Evolutionary conservation across 495 filamentous ascomycete genomes (phyloP).

Genomic region (Pyrenula massariospora): DNA sequence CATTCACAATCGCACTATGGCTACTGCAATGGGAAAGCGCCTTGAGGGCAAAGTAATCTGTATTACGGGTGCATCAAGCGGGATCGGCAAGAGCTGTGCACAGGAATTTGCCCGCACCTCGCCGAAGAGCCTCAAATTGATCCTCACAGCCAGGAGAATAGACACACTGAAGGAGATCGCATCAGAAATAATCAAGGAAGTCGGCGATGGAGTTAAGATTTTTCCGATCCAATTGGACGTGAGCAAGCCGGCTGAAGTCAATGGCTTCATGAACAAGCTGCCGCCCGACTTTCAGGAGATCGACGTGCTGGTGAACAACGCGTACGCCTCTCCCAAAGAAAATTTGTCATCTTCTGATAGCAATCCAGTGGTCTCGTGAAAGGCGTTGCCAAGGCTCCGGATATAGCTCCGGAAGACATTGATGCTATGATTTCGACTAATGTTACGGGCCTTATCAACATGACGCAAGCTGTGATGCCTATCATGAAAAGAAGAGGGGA

Average conservation of each 20-base stretch:
- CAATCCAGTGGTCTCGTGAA: slow-evolving; percentile 64
- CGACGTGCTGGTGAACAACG: slow-evolving; percentile 92
- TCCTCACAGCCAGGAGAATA: slow-evolving; percentile 75
- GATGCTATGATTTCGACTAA: slow-evolving; percentile 85
- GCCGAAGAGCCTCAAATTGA: slow-evolving; percentile 68
- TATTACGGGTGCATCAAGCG: slow-evolving; percentile 86
- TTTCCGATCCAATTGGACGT: slow-evolving; percentile 79
- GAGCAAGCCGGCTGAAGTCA: slow-evolving; percentile 65
- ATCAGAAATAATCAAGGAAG: slow-evolving; percentile 63
- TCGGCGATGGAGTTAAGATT: slow-evolving; percentile 71
- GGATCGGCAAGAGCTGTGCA: slow-evolving; percentile 78
- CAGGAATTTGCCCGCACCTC: slow-evolving; percentile 85
- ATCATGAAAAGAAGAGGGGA: slow-evolving; percentile 72
- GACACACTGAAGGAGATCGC: slow-evolving; percentile 69
- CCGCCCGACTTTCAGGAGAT: slow-evolving; percentile 79
- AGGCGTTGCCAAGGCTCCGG: slow-evolving; percentile 75
- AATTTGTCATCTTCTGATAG: background rate
- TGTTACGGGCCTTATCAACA: slow-evolving; percentile 87
- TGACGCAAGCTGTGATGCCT: slow-evolving; percentile 85
- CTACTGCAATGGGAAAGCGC: slow-evolving; percentile 68
- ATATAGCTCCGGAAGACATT: slow-evolving; percentile 75
- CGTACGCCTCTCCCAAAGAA: slow-evolving; percentile 42
- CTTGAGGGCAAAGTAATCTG: slow-evolving; percentile 90
- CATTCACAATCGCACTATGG: slow-evolving; percentile 35
- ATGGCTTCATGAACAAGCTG: slow-evolving; percentile 58